phyloP scores from a whole-genome alignment of 257 asterid genomes.

The Rehmannia glutinosa region DNA sequence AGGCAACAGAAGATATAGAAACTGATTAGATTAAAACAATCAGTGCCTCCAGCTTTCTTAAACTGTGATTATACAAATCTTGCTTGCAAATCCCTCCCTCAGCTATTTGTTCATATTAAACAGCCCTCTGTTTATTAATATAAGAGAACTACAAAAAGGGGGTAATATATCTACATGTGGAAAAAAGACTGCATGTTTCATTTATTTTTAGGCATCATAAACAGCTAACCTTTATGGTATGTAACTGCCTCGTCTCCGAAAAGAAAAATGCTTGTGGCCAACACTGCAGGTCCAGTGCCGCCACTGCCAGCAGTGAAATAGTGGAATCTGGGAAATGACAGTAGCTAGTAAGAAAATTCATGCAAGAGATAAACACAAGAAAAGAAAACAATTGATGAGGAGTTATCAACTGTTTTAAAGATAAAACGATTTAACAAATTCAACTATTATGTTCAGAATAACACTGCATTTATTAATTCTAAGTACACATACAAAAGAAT shows the following conservation, averaged over 20 bases:
- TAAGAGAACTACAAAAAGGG: background rate
- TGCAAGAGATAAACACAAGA: background rate
- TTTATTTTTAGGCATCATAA: background rate
- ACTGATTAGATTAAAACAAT: no score
- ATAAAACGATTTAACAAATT: no score
- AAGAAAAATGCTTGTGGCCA: background rate
- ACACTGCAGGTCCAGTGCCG: background rate
- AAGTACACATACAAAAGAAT: no score
- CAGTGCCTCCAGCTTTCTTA: background rate
- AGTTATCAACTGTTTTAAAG: no score
- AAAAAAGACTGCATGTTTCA: background rate
- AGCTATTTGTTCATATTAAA: background rate
- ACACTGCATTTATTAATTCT: no score
- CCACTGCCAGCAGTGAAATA: conserved; percentile 3
- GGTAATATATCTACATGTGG: background rate
- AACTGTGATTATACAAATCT: background rate
- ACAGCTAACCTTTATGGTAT: background rate
- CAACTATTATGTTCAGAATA: no score
- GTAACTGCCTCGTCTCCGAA: background rate
- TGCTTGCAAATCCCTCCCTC: background rate
- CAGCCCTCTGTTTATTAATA: background rate
- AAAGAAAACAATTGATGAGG: no score
- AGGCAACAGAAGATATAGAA: background rate
- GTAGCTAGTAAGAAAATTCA: background rate
- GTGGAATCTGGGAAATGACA: background rate